These are phyloP conservation scores for Didymella arachidicola DNA, from an alignment of 2,329 filamentous ascomycete genomes.

Conservation along the genomic window DNA sequence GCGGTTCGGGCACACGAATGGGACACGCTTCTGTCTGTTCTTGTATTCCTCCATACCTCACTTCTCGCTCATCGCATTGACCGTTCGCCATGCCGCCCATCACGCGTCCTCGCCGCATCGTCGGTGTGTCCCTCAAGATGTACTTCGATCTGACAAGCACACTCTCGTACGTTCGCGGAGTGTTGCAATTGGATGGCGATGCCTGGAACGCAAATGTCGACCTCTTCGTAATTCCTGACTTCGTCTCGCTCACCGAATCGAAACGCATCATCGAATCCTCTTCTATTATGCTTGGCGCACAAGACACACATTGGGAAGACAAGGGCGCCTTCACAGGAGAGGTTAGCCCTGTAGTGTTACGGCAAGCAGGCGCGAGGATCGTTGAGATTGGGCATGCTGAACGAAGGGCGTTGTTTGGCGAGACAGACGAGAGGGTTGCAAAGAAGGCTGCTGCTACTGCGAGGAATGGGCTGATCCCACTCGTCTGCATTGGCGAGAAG, in stretches of 20 bases:
- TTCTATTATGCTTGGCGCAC: constrained; percentile 72
- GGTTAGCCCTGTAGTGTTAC: constrained; percentile 72
- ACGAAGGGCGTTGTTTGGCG: constrained; percentile 73
- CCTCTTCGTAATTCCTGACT: constrained; percentile 81
- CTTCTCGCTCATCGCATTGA: not conserved
- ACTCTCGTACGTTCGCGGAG: constrained; percentile 55
- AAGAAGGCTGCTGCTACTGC: constrained; percentile 74
- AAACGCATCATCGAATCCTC: constrained; percentile 59
- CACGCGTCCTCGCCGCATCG: constrained; percentile 64
- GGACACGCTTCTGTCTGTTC: not conserved
- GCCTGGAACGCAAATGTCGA: constrained; percentile 65
- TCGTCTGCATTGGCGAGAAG: constrained; percentile 82
- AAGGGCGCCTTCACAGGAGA: constrained; percentile 79
- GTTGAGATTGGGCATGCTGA: constrained; percentile 86
- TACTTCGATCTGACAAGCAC: constrained; percentile 77
- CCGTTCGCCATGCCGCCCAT: constrained; percentile 39
- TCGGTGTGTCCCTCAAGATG: constrained; percentile 80
- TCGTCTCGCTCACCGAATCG: constrained; percentile 69
- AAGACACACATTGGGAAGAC: constrained; percentile 76
- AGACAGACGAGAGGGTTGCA: constrained; percentile 73
- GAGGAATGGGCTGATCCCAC: constrained; percentile 74
- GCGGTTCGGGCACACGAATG: not conserved
- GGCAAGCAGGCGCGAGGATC: constrained; percentile 72
- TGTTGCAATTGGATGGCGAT: constrained; percentile 59
- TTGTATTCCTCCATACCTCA: not conserved